Conservation (phyloP, 1,284 basidiomycete genomes). For the Apiotrichum gracile region DNA sequence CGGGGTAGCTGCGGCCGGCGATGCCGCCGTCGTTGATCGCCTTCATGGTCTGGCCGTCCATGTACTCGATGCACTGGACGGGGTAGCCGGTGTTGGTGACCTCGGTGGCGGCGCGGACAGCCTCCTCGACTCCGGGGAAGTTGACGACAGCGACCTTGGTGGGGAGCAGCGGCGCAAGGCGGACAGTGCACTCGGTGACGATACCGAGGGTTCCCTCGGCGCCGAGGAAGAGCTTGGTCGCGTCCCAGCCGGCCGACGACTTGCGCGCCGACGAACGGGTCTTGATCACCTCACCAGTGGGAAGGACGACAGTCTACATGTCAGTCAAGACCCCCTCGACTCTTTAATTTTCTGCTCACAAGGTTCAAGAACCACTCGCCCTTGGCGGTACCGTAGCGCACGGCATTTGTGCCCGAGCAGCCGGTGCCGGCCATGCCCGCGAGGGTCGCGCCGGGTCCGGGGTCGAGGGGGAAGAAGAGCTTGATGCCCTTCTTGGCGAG, state of each 20-base stretch:
- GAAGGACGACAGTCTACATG: slow-evolving; percentile 73
- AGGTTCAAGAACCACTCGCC: slow-evolving; percentile 78
- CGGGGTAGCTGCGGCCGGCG: slow-evolving; percentile 56
- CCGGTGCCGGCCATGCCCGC: slow-evolving; percentile 89
- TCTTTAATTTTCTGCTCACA: slow-evolving; percentile 50
- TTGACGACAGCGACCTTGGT: slow-evolving; percentile 55
- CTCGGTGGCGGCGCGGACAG: slow-evolving; percentile 60
- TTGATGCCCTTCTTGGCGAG: slow-evolving; percentile 66
- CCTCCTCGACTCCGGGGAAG: slow-evolving; percentile 52
- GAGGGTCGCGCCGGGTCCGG: slow-evolving; percentile 64
- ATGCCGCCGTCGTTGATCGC: slow-evolving; percentile 62
- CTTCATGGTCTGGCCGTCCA: slow-evolving; percentile 65
- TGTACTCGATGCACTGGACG: slow-evolving; percentile 66
- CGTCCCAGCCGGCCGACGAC: slow-evolving; percentile 84
- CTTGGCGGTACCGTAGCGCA: slow-evolving; percentile 79
- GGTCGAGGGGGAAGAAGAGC: slow-evolving; percentile 86
- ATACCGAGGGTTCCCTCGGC: slow-evolving; percentile 92
- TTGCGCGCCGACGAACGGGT: slow-evolving; percentile 78
- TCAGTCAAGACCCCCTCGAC: not conserved
- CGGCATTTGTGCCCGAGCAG: slow-evolving; percentile 65
- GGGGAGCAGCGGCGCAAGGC: slow-evolving; percentile 72
- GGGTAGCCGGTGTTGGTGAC: slow-evolving; percentile 20
- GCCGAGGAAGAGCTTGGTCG: slow-evolving; percentile 87
- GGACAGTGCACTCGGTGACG: slow-evolving; percentile 80
- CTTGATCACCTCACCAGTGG: slow-evolving; percentile 87